Percentiles rank a stretch among this genome's conserved stretches.
These are phyloP conservation scores for Suhomyces xylopsoci DNA, from an alignment of 805 yeast genomes.

Conservation along the genomic window DNA sequence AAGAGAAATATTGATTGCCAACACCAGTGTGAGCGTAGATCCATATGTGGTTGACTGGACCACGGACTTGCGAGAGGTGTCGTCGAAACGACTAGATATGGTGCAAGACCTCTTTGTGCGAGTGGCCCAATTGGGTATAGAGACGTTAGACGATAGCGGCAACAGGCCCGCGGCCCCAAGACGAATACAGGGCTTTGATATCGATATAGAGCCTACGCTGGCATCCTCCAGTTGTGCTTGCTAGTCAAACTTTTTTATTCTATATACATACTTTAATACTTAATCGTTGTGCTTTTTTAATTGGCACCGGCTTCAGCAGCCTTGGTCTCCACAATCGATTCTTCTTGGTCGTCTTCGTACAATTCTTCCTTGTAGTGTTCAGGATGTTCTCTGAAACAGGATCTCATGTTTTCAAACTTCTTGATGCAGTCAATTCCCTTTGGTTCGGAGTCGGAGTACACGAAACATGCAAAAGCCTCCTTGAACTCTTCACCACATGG, in stretches of 20 bases:
- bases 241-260: constrained; percentile 1
- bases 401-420: constrained; percentile 87
- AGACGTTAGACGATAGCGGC: constrained; percentile 7
- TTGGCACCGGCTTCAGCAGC: background rate
- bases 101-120: constrained; percentile 35
- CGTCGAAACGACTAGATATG: constrained; percentile 26
- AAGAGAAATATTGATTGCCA: constrained; percentile 26
- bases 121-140: constrained; percentile 37
- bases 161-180: constrained; percentile 5
- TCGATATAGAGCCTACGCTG: constrained; percentile 19
- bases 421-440: constrained; percentile 94
- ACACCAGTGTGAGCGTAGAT: constrained; percentile 17
- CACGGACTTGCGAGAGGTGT: constrained; percentile 29
- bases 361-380: constrained; percentile 92
- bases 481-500: constrained; percentile 97
- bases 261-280: background rate
- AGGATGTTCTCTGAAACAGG: constrained; percentile 88
- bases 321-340: constrained; percentile 5
- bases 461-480: constrained; percentile 92
- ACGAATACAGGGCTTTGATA: constrained; percentile 29
- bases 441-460: constrained; percentile 90
- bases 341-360: constrained; percentile 56
- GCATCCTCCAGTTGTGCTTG: constrained; percentile 20
- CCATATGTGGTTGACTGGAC: constrained; percentile 33
- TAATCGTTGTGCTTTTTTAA: background rate